A percentile compares a stretch with the other conserved stretches of the same genome.
These are phyloP conservation scores for Gilbertella persicaria DNA, from an alignment of 371 early-diverging fungal species.

Conservation along the genomic window DNA sequence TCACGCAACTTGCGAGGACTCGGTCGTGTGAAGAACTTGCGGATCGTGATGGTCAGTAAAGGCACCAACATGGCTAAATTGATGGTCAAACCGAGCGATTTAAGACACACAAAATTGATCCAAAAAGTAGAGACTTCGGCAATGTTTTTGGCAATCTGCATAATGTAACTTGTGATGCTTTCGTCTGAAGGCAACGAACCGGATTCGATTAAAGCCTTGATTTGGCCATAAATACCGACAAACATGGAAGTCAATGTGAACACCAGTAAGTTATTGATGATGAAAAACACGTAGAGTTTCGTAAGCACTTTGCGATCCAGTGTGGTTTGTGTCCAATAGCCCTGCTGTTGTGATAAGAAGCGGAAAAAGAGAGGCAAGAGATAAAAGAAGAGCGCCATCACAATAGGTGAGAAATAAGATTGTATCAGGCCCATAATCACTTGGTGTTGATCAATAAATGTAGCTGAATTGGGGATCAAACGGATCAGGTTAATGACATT, in stretches of 20 bases:
- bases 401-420: conserved; percentile 69
- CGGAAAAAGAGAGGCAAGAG: conserved; percentile 71
- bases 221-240: conserved; percentile 56
- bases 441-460: conserved; percentile 54
- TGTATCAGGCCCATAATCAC: conserved; percentile 66
- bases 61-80: conserved; percentile 74
- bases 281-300: conserved; percentile 80
- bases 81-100: conserved; percentile 56
- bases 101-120: conserved; percentile 73
- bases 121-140: conserved; percentile 60
- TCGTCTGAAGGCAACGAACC: conserved; percentile 40
- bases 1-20: conserved; percentile 74
- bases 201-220: conserved; percentile 35
- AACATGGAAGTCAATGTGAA: conserved; percentile 66
- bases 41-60: conserved; percentile 56
- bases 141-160: conserved; percentile 46
- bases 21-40: conserved; percentile 60
- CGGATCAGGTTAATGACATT: conserved; percentile 62
- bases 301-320: conserved; percentile 75
- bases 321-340: conserved; percentile 73
- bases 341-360: conserved; percentile 73
- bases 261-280: conserved; percentile 69
- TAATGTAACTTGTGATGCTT: conserved; percentile 25
- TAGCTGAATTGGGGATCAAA: conserved; percentile 48
- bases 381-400: conserved; percentile 71